Conservation (phyloP, 305 asterid species). For the Fraxinus platypoda region DNA sequence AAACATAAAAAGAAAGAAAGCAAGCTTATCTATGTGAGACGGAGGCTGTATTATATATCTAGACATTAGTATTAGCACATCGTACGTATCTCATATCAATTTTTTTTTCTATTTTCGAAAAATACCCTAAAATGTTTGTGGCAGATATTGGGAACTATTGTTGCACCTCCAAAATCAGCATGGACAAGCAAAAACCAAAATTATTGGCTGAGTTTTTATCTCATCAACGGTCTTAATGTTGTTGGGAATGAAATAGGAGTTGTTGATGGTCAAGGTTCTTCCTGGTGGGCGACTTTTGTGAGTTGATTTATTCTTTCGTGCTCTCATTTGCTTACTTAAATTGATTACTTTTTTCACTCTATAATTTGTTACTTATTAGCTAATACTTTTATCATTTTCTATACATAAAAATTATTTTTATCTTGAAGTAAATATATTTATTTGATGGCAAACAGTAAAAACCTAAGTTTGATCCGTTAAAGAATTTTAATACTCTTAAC, state of each 20-base stretch:
- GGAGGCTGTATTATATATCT: not conserved
- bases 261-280: slow-evolving; percentile 43
- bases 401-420: not conserved
- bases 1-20: not conserved
- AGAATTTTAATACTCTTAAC: not conserved
- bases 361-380: not conserved
- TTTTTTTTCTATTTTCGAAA: not conserved
- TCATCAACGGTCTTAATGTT: slow-evolving; percentile 34
- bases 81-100: no score
- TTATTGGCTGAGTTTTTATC: slow-evolving; percentile 39
- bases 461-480: not conserved
- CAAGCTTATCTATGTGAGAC: no score
- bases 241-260: slow-evolving; percentile 37
- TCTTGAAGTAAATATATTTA: not conserved
- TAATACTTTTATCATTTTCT: not conserved
- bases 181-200: slow-evolving; percentile 26
- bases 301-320: slow-evolving; percentile 15
- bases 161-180: slow-evolving; percentile 46
- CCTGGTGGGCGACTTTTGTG: slow-evolving; percentile 42
- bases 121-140: not conserved
- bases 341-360: not conserved
- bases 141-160: slow-evolving; percentile 43
- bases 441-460: not conserved
- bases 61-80: no score
- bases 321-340: not conserved